Evolutionary conservation across 495 filamentous ascomycete species (phyloP).

Genomic region (Hyaloscypha bicolor): DNA sequence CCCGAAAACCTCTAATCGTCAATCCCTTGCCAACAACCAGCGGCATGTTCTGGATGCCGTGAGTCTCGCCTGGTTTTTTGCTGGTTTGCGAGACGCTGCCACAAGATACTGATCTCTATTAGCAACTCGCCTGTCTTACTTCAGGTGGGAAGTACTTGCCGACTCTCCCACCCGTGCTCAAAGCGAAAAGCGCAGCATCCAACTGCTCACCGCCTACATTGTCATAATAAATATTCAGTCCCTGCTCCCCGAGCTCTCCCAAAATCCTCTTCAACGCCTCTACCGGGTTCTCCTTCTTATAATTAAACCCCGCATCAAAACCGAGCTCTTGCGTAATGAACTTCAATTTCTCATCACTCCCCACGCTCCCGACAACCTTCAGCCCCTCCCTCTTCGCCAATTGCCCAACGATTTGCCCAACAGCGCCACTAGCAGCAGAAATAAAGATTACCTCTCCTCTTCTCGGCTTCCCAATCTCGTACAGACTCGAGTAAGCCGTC

Average conservation of each 20-base stretch:
- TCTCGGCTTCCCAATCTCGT: constrained; percentile 82
- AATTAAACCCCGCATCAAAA: constrained; percentile 74
- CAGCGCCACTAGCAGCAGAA: constrained; percentile 77
- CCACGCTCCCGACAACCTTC: constrained; percentile 70
- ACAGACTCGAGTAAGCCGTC: constrained; percentile 77
- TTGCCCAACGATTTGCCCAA: constrained; percentile 82
- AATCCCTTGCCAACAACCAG: constrained; percentile 46
- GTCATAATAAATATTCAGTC: constrained; percentile 92
- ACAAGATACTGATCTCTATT: constrained; percentile 43
- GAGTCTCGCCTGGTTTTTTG: constrained; percentile 51
- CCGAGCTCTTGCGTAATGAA: constrained; percentile 64
- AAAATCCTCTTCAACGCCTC: constrained; percentile 64
- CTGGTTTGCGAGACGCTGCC: constrained; percentile 74
- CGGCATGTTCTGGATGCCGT: constrained; percentile 68
- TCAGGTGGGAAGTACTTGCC: constrained; percentile 13
- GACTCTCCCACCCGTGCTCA: constrained; percentile 73
- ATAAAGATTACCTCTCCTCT: constrained; percentile 88
- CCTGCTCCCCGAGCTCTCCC: constrained; percentile 64
- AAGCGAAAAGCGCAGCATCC: constrained; percentile 67
- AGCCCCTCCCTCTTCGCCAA: constrained; percentile 87
- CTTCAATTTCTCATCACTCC: constrained; percentile 69
- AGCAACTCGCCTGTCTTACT: background rate
- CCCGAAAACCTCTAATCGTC: constrained; percentile 76
- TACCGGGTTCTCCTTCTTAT: constrained; percentile 59
- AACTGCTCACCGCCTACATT: constrained; percentile 91